Evolutionary conservation across 352 stramenopile genomes (phyloP).

Genomic region (Globisporangium barbulae): DNA sequence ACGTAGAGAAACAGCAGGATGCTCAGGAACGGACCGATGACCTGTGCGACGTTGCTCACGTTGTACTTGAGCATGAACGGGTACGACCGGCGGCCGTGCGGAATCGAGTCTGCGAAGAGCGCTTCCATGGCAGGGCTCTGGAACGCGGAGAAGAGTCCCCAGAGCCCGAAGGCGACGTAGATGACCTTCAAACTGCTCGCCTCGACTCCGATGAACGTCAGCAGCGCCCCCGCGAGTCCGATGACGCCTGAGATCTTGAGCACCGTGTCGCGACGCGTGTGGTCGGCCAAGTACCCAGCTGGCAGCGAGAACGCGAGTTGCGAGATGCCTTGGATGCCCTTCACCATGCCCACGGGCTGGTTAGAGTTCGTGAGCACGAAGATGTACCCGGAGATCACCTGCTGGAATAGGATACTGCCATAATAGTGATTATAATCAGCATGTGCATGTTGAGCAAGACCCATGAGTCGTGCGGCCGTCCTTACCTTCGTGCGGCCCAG

Average conservation of each 20-base stretch:
- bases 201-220: constrained; percentile 61
- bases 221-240: constrained; percentile 36
- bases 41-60: constrained; percentile 64
- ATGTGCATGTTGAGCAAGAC: background rate
- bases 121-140: constrained; percentile 69
- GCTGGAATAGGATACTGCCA: constrained; percentile 69
- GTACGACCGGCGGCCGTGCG: constrained; percentile 56
- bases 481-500: constrained; percentile 51
- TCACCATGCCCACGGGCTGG: constrained; percentile 76
- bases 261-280: constrained; percentile 62
- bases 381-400: constrained; percentile 73
- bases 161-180: constrained; percentile 64
- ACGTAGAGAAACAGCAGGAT: constrained; percentile 65
- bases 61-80: constrained; percentile 86
- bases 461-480: background rate
- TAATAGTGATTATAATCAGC: background rate
- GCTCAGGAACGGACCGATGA: constrained; percentile 47
- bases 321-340: constrained; percentile 78
- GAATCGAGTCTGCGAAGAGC: constrained; percentile 75
- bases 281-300: constrained; percentile 64
- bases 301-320: constrained; percentile 73
- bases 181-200: constrained; percentile 38
- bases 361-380: constrained; percentile 75
- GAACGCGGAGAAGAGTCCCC: constrained; percentile 66
- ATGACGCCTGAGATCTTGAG: constrained; percentile 56